Evolutionary conservation across 1,284 basidiomycete species (phyloP).

Genomic region (Naganishia cerealis): DNA sequence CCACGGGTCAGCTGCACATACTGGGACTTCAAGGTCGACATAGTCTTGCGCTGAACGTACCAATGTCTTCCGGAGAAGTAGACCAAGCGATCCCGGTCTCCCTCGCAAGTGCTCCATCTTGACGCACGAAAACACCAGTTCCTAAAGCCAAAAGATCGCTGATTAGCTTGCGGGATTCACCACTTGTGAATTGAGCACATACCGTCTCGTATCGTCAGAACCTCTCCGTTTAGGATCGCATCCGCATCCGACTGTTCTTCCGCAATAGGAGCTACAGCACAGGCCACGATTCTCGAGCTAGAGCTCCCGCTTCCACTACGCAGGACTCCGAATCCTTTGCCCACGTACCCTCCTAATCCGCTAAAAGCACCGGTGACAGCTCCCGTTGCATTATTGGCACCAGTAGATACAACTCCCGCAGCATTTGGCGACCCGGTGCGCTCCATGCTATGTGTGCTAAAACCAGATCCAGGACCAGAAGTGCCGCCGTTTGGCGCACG

Average conservation of each 20-base stretch:
- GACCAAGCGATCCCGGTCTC: slow-evolving; percentile 70
- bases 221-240: slow-evolving; percentile 65
- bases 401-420: slow-evolving; percentile 5
- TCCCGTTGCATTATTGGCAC: neutral
- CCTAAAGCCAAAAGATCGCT: slow-evolving; percentile 56
- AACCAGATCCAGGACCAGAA: slow-evolving; percentile 69
- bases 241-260: slow-evolving; percentile 43
- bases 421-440: slow-evolving; percentile 7
- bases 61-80: slow-evolving; percentile 74
- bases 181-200: slow-evolving; percentile 47
- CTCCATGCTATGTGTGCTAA: neutral
- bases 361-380: slow-evolving; percentile 59
- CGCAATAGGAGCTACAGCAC: neutral
- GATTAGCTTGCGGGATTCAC: neutral
- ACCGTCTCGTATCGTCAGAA: slow-evolving; percentile 79
- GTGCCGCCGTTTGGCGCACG: slow-evolving; percentile 55
- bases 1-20: slow-evolving; percentile 5
- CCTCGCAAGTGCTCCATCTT: slow-evolving; percentile 67
- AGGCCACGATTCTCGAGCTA: slow-evolving; percentile 5
- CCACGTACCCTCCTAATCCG: slow-evolving; percentile 85
- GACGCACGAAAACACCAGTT: slow-evolving; percentile 69
- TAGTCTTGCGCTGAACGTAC: slow-evolving; percentile 42
- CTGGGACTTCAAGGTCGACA: slow-evolving; percentile 44
- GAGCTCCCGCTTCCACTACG: slow-evolving; percentile 33
- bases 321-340: slow-evolving; percentile 56